These are phyloP conservation scores for Eimeria tenella DNA, from an alignment of 169 alveolate species.

Conservation along the genomic window DNA sequence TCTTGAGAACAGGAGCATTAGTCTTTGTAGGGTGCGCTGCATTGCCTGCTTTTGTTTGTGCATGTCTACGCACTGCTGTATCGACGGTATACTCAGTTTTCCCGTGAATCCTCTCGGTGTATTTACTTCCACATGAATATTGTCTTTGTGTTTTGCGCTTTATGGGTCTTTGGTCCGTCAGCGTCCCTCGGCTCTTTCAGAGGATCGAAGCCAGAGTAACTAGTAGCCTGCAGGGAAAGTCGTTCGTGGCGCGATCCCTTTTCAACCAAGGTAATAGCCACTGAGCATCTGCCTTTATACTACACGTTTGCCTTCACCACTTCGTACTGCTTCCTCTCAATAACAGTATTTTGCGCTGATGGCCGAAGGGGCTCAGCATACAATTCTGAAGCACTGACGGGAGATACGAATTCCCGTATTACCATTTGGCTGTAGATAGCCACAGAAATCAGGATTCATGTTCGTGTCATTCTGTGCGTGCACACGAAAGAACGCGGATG, in stretches of 20 bases:
- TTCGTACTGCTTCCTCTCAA: not conserved
- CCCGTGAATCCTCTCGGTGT: no score
- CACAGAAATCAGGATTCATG: not conserved
- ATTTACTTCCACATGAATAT: no score
- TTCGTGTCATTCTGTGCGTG: not conserved
- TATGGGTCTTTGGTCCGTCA: slow-evolving; percentile 42
- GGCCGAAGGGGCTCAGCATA: no score
- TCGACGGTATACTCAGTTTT: no score
- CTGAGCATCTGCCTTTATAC: not conserved
- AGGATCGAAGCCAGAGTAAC: slow-evolving; percentile 93
- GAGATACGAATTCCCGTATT: not conserved
- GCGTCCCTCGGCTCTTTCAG: slow-evolving; percentile 97
- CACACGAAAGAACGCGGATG: no score
- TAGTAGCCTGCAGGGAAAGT: slow-evolving; percentile 86
- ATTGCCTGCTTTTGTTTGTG: no score
- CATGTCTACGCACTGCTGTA: no score
- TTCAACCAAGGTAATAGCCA: slow-evolving; percentile 86
- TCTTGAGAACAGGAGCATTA: no score
- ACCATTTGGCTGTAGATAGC: not conserved
- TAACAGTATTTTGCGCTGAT: not conserved
- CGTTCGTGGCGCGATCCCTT: slow-evolving; percentile 83
- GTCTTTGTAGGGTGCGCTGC: no score
- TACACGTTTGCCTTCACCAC: not conserved
- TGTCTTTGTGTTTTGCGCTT: not conserved
- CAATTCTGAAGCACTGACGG: no score